Evolutionary conservation across 495 filamentous ascomycete species (phyloP), one percentile per base, ranked within the genome.

Genomic region (Poronia punctata): DNA sequence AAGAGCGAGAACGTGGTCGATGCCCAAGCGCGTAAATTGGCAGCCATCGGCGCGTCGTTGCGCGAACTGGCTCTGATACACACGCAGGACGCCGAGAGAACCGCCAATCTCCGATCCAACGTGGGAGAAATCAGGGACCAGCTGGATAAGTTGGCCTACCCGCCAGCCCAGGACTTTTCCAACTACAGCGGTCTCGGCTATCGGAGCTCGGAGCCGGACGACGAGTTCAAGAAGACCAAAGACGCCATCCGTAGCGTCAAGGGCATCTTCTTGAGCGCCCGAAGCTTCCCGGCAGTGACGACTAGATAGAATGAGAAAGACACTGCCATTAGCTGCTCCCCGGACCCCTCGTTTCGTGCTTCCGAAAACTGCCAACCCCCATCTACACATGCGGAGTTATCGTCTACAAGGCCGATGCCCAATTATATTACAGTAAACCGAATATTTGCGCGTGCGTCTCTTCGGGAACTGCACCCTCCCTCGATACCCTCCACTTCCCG

Each of bases 211-310:
- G 76, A 80, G 53, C 59, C 62, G 3, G 73, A 88, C 25, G 90
- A 95, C 57, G 83, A 82, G 47, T 82, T 94, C 43, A 73, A 76
- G 19, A 76, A 70, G 54, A 75, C 93, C 11, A 89, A 83, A 63
- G 74, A 80, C 16, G 86, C 93, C 56, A 95, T 98, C 45, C 69
- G 88, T 35, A 76, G 86, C 47, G 79, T 97, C n/a, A 98, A 98
- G 70, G 90, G 92, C 12, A 82, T 89, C 32, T 66, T 98, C 59
- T 53, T 98, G 56, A 90, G 82, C 68, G 80, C 88, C 12, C 70
- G 79, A 55, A 78, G 66, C 45, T 80, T 83, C 52, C 75, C 78
- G 5, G 48, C 58, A 17, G 47, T 45, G 22, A 26, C 47, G 32
- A 40, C 52, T 2, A 48, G 55, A 56, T 59, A 59, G 49, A 31